Conservation (phyloP, 257 asterid genomes). For the Paraleonurus japonicus region DNA sequence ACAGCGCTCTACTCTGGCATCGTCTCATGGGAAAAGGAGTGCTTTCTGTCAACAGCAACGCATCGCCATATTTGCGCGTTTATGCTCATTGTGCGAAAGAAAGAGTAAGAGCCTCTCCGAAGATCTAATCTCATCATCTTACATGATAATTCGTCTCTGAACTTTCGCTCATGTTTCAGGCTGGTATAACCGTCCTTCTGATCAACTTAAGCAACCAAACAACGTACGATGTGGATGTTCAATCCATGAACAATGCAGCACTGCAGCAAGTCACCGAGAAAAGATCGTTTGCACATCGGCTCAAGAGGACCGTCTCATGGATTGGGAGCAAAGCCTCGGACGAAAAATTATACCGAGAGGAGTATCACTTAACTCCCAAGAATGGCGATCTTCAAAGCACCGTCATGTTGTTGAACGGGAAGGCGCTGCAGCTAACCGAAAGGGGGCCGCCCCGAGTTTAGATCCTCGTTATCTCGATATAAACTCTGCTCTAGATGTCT, state of each 20-base stretch:
- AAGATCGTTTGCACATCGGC: slow-evolving; percentile 37
- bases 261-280: slow-evolving; percentile 13
- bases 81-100: slow-evolving; percentile 87
- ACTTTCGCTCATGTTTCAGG: slow-evolving; percentile 39
- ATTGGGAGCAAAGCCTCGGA: slow-evolving; percentile 67
- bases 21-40: slow-evolving; percentile 91
- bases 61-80: slow-evolving; percentile 60
- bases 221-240: slow-evolving; percentile 36
- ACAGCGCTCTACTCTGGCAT: slow-evolving; percentile 91
- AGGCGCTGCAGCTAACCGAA: slow-evolving; percentile 41
- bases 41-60: slow-evolving; percentile 45
- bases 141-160: not conserved
- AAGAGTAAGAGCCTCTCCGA: slow-evolving; percentile 52
- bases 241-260: slow-evolving; percentile 30
- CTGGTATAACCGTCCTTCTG: slow-evolving; percentile 69
- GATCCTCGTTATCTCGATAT: slow-evolving; percentile 37
- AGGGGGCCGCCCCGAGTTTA: slow-evolving; percentile 47
- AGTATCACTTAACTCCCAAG: slow-evolving; percentile 69
- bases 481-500: slow-evolving; percentile 41
- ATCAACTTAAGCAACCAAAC: slow-evolving; percentile 80
- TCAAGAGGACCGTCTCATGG: slow-evolving; percentile 71
- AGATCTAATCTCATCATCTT: not conserved
- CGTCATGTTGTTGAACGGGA: slow-evolving; percentile 59
- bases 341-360: slow-evolving; percentile 52
- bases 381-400: slow-evolving; percentile 53